These are phyloP conservation scores for Aspergillus glaucus DNA, from an alignment of 2,329 filamentous ascomycete genomes.

Conservation along the genomic window DNA sequence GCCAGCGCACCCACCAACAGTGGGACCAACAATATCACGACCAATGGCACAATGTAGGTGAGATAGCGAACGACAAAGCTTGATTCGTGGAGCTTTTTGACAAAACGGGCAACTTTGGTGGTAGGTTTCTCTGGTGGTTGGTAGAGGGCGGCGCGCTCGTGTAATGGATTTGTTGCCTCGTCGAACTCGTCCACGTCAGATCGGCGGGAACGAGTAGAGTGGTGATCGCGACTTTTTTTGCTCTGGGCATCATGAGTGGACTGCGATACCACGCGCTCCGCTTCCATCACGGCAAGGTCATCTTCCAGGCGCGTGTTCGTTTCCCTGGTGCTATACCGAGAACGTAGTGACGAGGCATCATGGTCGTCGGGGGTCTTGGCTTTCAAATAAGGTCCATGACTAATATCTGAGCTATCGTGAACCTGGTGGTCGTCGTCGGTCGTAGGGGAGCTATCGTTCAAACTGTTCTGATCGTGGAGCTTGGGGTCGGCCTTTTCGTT, in stretches of 20 bases:
- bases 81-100: constrained; percentile 60
- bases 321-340: constrained; percentile 54
- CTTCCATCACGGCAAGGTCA: constrained; percentile 59
- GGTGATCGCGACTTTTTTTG: constrained; percentile 20
- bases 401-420: constrained; percentile 13
- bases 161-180: constrained; percentile 60
- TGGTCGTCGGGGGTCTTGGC: constrained; percentile 20
- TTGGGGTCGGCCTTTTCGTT: constrained; percentile 24
- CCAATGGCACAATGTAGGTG: constrained; percentile 62
- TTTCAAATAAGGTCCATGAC: constrained; percentile 10
- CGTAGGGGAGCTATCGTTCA: constrained; percentile 18
- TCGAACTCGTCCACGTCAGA: constrained; percentile 62
- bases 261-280: constrained; percentile 54
- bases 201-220: constrained; percentile 40
- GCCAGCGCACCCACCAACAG: constrained; percentile 58
- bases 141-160: constrained; percentile 60
- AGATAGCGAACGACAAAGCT: constrained; percentile 64
- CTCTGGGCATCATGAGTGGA: constrained; percentile 26
- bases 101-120: constrained; percentile 56
- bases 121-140: constrained; percentile 58
- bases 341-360: constrained; percentile 25
- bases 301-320: constrained; percentile 58
- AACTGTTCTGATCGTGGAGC: constrained; percentile 20
- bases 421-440: constrained; percentile 27
- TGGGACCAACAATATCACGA: constrained; percentile 60